Base-by-base conservation (phyloP, 2,329 filamentous ascomycete genomes). In the Exophiala alcalophila region DNA sequence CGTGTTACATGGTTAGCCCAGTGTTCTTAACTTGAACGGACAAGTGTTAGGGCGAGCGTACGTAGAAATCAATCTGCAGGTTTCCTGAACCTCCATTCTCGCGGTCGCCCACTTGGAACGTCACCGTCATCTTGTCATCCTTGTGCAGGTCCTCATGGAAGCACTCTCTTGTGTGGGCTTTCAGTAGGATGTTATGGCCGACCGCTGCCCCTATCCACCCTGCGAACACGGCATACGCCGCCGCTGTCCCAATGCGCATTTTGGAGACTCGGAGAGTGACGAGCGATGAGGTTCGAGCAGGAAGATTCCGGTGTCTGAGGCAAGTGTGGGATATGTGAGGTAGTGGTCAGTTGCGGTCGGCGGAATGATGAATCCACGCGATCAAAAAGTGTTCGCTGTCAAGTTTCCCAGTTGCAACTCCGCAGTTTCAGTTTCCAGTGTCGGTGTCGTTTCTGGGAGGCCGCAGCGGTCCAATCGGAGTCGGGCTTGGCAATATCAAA, bases 111-210 rank as follows among this genome's bases (percentile, higher is more conserved):
- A 97, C 91, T 72, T 97, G 92, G 76, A 94, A 98, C 20, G 90
- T 94, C 47, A 98, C 90, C 6, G 89, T 96, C 92, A 98, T 98
- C 69, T 84, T 86, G 73, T 98, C 92, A 67, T 95, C 92, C 65
- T 78, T 80, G 73, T 94, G 91, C 47, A 98, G 81, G 58, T 75
- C 69, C 73, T 98, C 92, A 74, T 95, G 86, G 77, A 97, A 98
- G 75, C 92, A 98, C 74, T 98, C 92, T 69, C 89, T 81, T 62
- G 88, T 86, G 70, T 98, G 89, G 58, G 90, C 84, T 52, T 84
- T 84, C 61, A 98, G 82, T 66, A 92, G 87, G 69, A 98, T 97
- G 74, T 94, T 97, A 79, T 98, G 92, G 58, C 87, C 88, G 55
- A 79, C 66, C 50, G 78, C 76, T 55, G 82, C 75, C 58, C 80